A percentile compares a stretch with the other conserved stretches of the same genome.
phyloP scores from a whole-genome alignment of 306 rosid genomes.

The Trifolium pratense region DNA sequence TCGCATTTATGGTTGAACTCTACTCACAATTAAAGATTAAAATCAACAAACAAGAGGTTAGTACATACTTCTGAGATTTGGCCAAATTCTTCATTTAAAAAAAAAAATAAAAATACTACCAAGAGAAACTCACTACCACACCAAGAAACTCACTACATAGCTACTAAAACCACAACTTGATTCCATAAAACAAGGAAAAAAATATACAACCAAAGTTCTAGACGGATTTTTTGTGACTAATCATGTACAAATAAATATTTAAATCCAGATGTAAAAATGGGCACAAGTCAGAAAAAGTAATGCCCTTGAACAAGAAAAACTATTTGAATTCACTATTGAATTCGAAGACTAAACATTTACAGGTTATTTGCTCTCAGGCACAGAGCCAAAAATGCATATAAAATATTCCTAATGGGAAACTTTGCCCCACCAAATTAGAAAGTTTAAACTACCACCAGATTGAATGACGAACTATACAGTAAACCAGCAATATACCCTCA shows the following conservation, averaged over 20 bases:
- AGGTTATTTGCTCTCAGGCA: slow-evolving; percentile 57
- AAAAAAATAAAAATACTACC: too few relatives aligned
- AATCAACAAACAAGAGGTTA: too few relatives aligned
- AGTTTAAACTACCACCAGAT: slow-evolving; percentile 48
- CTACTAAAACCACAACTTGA: too few relatives aligned
- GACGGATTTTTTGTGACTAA: not conserved
- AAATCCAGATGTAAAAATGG: slow-evolving; percentile 23
- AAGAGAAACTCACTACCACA: too few relatives aligned
- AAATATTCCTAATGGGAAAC: slow-evolving; percentile 49
- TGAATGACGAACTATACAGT: slow-evolving; percentile 59
- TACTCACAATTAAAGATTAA: too few relatives aligned
- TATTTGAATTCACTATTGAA: too few relatives aligned
- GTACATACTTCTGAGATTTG: too few relatives aligned
- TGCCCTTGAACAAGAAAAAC: slow-evolving; percentile 29
- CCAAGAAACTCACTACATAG: too few relatives aligned
- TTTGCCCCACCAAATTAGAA: slow-evolving; percentile 45
- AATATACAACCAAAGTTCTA: too few relatives aligned
- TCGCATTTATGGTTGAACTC: too few relatives aligned
- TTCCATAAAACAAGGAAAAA: too few relatives aligned
- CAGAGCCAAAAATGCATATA: slow-evolving; percentile 54
- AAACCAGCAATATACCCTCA: slow-evolving; percentile 48
- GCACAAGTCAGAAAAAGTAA: slow-evolving; percentile 11
- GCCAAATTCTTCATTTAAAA: too few relatives aligned
- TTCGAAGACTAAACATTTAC: slow-evolving; percentile 64
- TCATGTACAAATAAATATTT: slow-evolving; percentile 19